Percentiles rank a stretch among this genome's conserved stretches.
Evolutionary conservation across 805 yeast species (phyloP).

Genomic region (Cyberlindnera euphorbiiphila): DNA sequence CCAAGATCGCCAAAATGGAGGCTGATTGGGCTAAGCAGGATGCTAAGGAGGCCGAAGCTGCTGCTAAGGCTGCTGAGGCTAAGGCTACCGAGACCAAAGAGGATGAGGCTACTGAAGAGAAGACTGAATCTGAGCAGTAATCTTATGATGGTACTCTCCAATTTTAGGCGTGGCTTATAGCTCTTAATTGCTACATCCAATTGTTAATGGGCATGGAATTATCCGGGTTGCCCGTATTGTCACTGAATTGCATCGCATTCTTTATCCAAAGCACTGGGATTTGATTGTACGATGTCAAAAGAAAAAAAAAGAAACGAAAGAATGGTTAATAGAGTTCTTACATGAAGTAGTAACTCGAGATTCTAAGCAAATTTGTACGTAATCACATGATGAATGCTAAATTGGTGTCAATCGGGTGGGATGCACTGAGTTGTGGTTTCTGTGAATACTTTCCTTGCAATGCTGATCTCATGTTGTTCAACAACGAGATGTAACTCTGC

Average conservation of each 20-base stretch:
- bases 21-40: slow-evolving; percentile 46
- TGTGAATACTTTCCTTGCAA: slow-evolving; percentile 60
- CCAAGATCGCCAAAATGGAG: slow-evolving; percentile 67
- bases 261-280: too few species aligned
- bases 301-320: not conserved
- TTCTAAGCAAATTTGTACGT: too few species aligned
- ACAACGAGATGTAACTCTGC: slow-evolving; percentile 56
- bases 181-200: too few species aligned
- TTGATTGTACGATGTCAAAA: not conserved
- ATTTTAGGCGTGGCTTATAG: too few species aligned
- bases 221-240: too few species aligned
- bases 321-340: too few species aligned
- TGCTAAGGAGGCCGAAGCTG: slow-evolving; percentile 31
- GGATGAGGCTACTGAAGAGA: slow-evolving; percentile 9
- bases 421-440: slow-evolving; percentile 66
- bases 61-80: slow-evolving; percentile 15
- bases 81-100: slow-evolving; percentile 10
- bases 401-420: slow-evolving; percentile 62
- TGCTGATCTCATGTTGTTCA: slow-evolving; percentile 58
- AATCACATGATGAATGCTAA: slow-evolving; percentile 35
- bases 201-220: too few species aligned
- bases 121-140: slow-evolving; percentile 16
- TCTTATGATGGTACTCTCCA: too few species aligned
- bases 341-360: too few species aligned
- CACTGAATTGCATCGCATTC: too few species aligned